Percentiles rank a stretch among this genome's conserved stretches.
These are phyloP conservation scores for Dictyostelium firmibasis DNA, from an alignment of 78 protist species.

Conservation along the genomic window DNA sequence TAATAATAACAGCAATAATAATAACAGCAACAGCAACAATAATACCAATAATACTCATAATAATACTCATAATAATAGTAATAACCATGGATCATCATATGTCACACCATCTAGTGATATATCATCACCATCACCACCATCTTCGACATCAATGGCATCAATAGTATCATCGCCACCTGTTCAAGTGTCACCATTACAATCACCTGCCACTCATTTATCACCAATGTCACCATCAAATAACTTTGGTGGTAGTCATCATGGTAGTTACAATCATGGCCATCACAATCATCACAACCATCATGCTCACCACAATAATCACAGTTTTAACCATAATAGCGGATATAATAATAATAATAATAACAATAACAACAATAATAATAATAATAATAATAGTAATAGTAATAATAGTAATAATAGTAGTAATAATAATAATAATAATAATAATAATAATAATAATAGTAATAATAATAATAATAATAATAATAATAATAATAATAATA, in stretches of 20 bases:
- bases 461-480: background rate
- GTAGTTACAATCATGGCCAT: background rate
- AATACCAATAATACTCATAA: background rate
- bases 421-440: background rate
- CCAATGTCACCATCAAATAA: background rate
- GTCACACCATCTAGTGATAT: conserved; percentile 24
- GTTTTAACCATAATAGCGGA: background rate
- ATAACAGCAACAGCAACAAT: background rate
- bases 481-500: background rate
- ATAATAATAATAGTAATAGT: background rate
- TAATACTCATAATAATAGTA: background rate
- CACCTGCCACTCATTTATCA: conserved; percentile 1
- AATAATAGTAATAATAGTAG: background rate
- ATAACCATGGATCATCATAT: background rate
- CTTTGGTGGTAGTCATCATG: background rate
- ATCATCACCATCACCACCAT: conserved; percentile 18
- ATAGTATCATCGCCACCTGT: conserved; percentile 11
- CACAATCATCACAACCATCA: background rate
- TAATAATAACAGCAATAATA: too few relatives aligned
- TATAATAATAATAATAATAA: background rate
- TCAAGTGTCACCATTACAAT: background rate
- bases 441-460: background rate
- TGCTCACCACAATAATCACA: background rate
- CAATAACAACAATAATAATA: background rate
- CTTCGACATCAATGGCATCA: background rate